Conservation (phyloP, 2,329 filamentous ascomycete genomes). For the Parastagonospora avenae region DNA sequence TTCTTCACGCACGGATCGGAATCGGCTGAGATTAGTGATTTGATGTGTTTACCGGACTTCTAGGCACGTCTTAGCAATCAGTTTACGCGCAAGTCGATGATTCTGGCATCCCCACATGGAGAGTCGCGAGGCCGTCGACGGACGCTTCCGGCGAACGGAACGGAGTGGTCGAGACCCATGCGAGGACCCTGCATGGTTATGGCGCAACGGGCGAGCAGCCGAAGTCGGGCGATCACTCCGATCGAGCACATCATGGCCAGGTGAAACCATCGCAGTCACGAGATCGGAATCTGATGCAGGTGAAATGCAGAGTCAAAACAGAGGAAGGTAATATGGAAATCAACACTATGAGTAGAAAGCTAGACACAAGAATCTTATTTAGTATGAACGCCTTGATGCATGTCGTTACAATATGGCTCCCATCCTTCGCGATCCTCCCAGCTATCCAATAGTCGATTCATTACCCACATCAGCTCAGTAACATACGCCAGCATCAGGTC, state of each 20-base stretch:
- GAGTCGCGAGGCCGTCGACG: slow-evolving; percentile 12
- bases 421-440: slow-evolving; percentile 8
- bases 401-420: slow-evolving; percentile 11
- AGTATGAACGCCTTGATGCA: slow-evolving; percentile 3
- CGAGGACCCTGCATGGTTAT: slow-evolving; percentile 3
- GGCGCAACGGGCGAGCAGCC: slow-evolving; percentile 1
- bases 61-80: slow-evolving; percentile 22
- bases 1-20: slow-evolving; percentile 7
- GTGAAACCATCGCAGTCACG: background rate
- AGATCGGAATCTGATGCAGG: too few species aligned
- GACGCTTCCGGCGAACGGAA: background rate
- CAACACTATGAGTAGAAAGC: background rate
- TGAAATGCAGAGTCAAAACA: background rate
- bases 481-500: slow-evolving; percentile 12
- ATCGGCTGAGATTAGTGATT: slow-evolving; percentile 12
- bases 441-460: slow-evolving; percentile 24
- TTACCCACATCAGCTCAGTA: background rate
- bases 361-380: background rate
- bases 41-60: background rate
- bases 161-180: background rate
- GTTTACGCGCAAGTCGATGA: slow-evolving; percentile 13
- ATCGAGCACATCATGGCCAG: background rate
- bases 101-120: slow-evolving; percentile 16
- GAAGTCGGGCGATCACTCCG: slow-evolving; percentile 3
- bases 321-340: background rate